Evolutionary conservation across 1,284 basidiomycete species (phyloP), one percentile per base, ranked within the genome.

Genomic region (Ganoderma lucidum): DNA sequence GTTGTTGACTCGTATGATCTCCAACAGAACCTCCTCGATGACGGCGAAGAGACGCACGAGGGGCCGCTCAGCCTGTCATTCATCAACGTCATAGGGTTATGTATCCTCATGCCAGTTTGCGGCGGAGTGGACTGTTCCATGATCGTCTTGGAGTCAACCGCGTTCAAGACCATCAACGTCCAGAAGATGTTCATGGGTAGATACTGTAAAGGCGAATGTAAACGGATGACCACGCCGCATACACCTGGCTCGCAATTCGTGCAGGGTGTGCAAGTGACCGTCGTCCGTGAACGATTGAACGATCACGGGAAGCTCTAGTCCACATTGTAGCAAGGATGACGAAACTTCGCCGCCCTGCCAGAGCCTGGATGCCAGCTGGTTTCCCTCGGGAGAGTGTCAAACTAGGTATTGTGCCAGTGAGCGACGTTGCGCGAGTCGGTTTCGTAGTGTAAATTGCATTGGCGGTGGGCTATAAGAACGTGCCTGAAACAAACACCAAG

Each of bases 21-120:
- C 51, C 82, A 83, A 72, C 59, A 73, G 42, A 79, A 81, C 71
- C 77, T 83, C 14, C 82, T 82, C 74, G 80, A 82, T 51, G 70
- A 77, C 64, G 75, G 76, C 23, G 75, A 78, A 53, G 75, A 80
- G 48, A 75, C 74, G 15, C 79, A 77, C 69, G 78, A 79, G 23
- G 23, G 23, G 66, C 70, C 75, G 44, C 74, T 80, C 41, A 76
- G 78, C 19, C 73, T 80, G 61, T 76, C 75, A 30, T 79, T 80
- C 76, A 76, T 78, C 73, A 77, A 80, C 64, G 78, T 74, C 37
- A 76, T 79, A 61, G 76, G 73, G 28, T 72, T 76, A 23, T 23
- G 23, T 23, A 59, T 75, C 74, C 10, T 73, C 28, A 65, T n/a
- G 23, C 23, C 23, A 53, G 23, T 53, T 30, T 53, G 48, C 15